These are phyloP conservation scores for Buxus sempervirens DNA, from an alignment of 164 flowering plant genomes.

Conservation along the genomic window DNA sequence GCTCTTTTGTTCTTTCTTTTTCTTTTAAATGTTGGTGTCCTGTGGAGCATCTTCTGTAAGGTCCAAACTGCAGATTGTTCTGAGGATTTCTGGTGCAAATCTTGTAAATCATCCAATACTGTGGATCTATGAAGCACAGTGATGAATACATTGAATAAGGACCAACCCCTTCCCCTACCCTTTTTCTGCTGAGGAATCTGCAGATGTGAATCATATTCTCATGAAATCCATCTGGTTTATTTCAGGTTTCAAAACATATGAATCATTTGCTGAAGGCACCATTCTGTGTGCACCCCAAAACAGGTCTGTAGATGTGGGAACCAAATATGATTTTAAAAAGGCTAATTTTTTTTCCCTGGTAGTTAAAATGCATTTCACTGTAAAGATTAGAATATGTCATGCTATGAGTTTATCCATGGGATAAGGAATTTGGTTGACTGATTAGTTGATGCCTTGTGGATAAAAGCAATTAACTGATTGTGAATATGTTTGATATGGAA, in stretches of 20 bases:
- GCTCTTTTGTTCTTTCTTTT: background rate
- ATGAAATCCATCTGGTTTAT: conserved; percentile 2
- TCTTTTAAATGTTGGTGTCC: background rate
- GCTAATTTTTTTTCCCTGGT: too few species aligned
- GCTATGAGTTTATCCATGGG: background rate
- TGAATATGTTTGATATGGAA: background rate
- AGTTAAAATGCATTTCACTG: background rate
- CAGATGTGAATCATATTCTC: background rate
- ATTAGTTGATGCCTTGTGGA: too few species aligned
- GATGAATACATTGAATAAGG: background rate
- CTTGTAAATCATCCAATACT: background rate
- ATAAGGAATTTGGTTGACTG: too few species aligned
- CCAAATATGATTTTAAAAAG: background rate
- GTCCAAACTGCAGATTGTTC: background rate
- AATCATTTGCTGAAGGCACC: conserved; percentile 97
- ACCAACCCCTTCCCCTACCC: too few species aligned
- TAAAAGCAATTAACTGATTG: too few species aligned
- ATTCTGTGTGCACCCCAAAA: conserved; percentile 96
- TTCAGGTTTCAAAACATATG: conserved; percentile 91
- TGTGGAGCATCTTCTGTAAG: background rate
- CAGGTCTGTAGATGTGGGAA: conserved; percentile 46
- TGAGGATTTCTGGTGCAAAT: background rate
- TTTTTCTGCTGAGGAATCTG: background rate
- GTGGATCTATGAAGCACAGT: background rate
- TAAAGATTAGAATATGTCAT: background rate